Percentiles rank a stretch among this genome's conserved stretches.
phyloP scores from a whole-genome alignment of 208 protist genomes.

The Crithidia fasciculata region DNA sequence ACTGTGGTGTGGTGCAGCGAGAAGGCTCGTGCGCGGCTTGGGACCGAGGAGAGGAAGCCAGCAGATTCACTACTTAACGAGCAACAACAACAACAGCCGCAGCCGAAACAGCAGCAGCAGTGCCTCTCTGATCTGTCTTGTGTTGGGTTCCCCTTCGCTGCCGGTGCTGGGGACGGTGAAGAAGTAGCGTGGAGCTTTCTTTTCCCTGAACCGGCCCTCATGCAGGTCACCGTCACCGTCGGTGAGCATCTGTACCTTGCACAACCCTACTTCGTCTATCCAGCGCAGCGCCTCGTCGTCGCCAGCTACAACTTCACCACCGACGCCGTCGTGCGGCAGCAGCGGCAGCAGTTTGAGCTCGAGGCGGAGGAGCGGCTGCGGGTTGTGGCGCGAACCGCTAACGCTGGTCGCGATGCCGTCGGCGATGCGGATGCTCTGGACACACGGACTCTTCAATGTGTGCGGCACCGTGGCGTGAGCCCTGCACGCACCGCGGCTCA shows the following conservation, averaged over 20 bases:
- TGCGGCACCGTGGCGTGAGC: slow-evolving; percentile 8
- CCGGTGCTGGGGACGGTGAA: neutral
- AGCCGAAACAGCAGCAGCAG: too few relatives aligned
- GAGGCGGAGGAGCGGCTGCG: slow-evolving; percentile 8
- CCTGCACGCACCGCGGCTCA: neutral
- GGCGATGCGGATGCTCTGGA: neutral
- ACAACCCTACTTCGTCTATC: slow-evolving; percentile 55
- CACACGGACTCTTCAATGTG: neutral
- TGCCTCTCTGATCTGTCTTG: too few relatives aligned
- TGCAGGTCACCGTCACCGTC: slow-evolving; percentile 33
- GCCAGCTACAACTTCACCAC: slow-evolving; percentile 67
- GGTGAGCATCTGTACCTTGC: slow-evolving; percentile 63
- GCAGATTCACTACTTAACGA: too few relatives aligned
- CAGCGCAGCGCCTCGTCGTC: slow-evolving; percentile 37
- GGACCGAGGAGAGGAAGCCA: too few relatives aligned
- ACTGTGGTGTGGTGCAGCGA: slow-evolving; percentile 28
- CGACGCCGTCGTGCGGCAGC: slow-evolving; percentile 40
- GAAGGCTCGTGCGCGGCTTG: slow-evolving; percentile 18
- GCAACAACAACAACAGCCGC: too few relatives aligned
- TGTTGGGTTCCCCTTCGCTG: too few relatives aligned
- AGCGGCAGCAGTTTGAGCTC: slow-evolving; percentile 14
- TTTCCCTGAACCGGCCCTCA: slow-evolving; percentile 46
- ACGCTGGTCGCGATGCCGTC: neutral
- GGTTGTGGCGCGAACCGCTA: neutral
- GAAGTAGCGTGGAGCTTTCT: slow-evolving; percentile 49